phyloP scores from a whole-genome alignment of 768 basidiomycete genomes.

The Russula abietina region DNA sequence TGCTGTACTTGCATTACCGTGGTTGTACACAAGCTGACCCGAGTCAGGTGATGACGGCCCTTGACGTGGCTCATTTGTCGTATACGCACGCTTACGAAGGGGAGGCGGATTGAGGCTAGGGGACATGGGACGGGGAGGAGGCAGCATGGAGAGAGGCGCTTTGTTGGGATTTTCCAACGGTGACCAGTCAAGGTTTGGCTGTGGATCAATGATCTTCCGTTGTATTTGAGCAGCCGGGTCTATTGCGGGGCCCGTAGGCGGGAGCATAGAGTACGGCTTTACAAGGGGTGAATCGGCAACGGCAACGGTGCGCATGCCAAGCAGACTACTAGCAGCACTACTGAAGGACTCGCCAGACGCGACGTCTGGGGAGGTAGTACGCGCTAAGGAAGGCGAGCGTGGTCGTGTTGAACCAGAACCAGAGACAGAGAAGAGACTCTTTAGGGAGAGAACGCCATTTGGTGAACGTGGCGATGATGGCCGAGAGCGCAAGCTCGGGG shows the following conservation, averaged over 20 bases:
- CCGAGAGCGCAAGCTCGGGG: constrained; percentile 30
- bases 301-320: constrained; percentile 42
- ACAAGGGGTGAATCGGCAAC: constrained; percentile 24
- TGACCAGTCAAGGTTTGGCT: constrained; percentile 22
- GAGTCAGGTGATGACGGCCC: constrained; percentile 12
- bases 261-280: constrained; percentile 27
- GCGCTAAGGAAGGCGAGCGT: constrained; percentile 43
- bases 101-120: constrained; percentile 32
- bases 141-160: constrained; percentile 26
- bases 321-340: constrained; percentile 48
- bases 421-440: constrained; percentile 47
- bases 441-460: constrained; percentile 49
- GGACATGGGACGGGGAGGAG: constrained; percentile 26
- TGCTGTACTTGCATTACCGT: constrained; percentile 33
- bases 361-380: constrained; percentile 33
- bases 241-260: constrained; percentile 15
- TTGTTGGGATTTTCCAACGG: constrained; percentile 20
- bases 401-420: constrained; percentile 42
- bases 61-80: constrained; percentile 25
- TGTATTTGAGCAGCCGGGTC: constrained; percentile 13
- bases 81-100: constrained; percentile 31
- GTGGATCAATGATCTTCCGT: constrained; percentile 25
- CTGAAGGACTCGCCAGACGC: constrained; percentile 52
- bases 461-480: constrained; percentile 25
- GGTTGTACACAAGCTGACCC: constrained; percentile 27